Evolutionary conservation across 495 filamentous ascomycete genomes (phyloP).

Genomic region (Aspergillus carlsbadensis): DNA sequence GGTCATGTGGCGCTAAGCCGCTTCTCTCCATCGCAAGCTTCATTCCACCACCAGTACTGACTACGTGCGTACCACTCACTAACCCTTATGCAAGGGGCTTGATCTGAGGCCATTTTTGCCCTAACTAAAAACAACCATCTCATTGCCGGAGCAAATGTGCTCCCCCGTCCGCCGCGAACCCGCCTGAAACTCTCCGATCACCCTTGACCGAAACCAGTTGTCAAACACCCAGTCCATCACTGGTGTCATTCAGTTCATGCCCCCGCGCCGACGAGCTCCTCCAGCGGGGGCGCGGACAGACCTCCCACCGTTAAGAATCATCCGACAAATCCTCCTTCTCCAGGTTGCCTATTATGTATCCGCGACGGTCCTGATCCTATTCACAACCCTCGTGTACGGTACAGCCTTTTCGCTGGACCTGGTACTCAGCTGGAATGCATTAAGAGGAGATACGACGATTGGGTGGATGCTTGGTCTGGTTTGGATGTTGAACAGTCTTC

Average conservation of each 20-base stretch:
- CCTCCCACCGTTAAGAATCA: slow-evolving; percentile 80
- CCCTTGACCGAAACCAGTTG: not conserved
- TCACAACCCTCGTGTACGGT: slow-evolving; percentile 84
- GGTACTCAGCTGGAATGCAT: slow-evolving; percentile 74
- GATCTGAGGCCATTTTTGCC: not conserved
- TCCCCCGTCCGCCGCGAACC: not conserved
- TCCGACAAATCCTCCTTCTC: slow-evolving; percentile 82
- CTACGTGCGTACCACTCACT: too few relatives aligned
- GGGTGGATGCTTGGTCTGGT: slow-evolving; percentile 90
- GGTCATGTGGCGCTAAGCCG: slow-evolving; percentile 23
- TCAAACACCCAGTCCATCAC: not conserved
- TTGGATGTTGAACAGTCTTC: slow-evolving; percentile 75
- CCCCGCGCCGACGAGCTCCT: slow-evolving; percentile 74
- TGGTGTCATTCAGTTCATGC: slow-evolving; percentile 51
- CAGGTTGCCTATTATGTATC: slow-evolving; percentile 79
- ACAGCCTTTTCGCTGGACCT: slow-evolving; percentile 66
- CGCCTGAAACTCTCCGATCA: not conserved
- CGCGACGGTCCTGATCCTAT: slow-evolving; percentile 75
- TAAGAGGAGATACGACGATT: slow-evolving; percentile 85
- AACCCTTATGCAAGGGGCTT: not conserved
- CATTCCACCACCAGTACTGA: not conserved
- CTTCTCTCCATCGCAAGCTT: slow-evolving; percentile 4
- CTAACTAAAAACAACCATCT: not conserved
- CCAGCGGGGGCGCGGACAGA: slow-evolving; percentile 77
- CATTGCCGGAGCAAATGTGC: not conserved